Evolutionary conservation across 208 protist genomes (phyloP), one percentile per base, ranked within the genome.

Genomic region (Acanthamoeba healyi): DNA sequence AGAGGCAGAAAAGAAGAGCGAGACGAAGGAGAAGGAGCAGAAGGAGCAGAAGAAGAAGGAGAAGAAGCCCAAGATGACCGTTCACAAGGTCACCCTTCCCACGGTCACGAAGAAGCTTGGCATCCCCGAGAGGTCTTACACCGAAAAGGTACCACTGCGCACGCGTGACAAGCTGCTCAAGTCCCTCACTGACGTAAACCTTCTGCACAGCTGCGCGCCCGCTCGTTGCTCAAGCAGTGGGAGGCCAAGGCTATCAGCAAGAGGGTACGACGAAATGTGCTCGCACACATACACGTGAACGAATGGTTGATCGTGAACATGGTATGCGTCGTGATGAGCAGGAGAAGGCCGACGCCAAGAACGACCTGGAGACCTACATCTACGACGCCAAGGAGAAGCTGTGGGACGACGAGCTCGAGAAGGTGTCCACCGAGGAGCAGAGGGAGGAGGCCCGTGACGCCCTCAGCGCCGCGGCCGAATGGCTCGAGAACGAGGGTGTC

Each of bases 341-440:
- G 44, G 67, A 94, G 42, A 79, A 54, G 32, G 90, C 70, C n/a
- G 90, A 84, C 24, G 90, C 90, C 49, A 94, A 94, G 70, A 94
- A 94, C 72, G 54, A 67, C 15, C 54, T 94, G 36, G 90, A 94
- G 70, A 84, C 67, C 49, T 94, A 44, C 90, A 94, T 94, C 70
- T 94, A 94, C 72, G 70, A 24, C 90, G 70, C 70, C 70, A 94
- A 94, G 49, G 90, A 94, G 42, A 38, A 49, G 44, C 90, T 94
- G 46, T 94, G 38, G n/a, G 90, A 94, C 54, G 90, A 94, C 38
- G 90, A 84, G 32, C 32, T 94, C n/a, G 70, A 94, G 90, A 67
- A 84, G 38, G 90, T 84, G 44, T 79, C 67, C 67, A 94, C 90
- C n/a, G 63, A 44, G 44, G 87, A 93, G 29, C 87, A 93, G 49